Percentiles rank a stretch among this genome's conserved stretches.
Evolutionary conservation across 768 basidiomycete genomes (phyloP).

Genomic region (Panaeolus cyanescens): DNA sequence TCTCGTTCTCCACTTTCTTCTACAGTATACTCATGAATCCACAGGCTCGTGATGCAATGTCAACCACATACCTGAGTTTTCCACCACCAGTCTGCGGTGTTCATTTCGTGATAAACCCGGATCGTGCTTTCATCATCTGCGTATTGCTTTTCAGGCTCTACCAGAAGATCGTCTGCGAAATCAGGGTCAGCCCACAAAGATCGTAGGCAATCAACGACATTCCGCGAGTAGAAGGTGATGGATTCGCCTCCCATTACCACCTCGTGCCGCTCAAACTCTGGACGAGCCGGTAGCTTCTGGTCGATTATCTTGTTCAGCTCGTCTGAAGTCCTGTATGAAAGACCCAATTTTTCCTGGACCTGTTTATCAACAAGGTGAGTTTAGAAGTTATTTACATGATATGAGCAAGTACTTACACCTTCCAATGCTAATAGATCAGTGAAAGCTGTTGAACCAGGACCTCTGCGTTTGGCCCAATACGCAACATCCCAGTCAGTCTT

Average conservation of each 20-base stretch:
- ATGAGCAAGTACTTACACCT: constrained; percentile 28
- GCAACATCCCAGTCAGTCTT: constrained; percentile 41
- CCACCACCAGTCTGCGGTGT: constrained; percentile 58
- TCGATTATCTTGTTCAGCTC: constrained; percentile 30
- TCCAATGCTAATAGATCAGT: constrained; percentile 37
- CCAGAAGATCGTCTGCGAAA: constrained; percentile 26
- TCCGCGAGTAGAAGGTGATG: constrained; percentile 29
- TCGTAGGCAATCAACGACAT: constrained; percentile 35
- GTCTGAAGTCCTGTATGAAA: constrained; percentile 24
- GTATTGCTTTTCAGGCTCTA: constrained; percentile 38
- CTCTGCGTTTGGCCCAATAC: constrained; percentile 38
- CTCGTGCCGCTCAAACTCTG: constrained; percentile 24
- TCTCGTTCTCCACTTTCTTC: constrained; percentile 19
- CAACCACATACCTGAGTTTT: constrained; percentile 36
- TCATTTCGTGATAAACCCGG: constrained; percentile 41
- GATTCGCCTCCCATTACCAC: constrained; percentile 27
- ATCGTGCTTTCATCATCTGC: constrained; percentile 21
- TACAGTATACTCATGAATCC: background rate
- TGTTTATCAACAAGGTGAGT: constrained; percentile 11
- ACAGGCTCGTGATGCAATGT: background rate
- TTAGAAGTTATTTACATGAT: background rate
- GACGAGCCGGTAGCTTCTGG: constrained; percentile 20
- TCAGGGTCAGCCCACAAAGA: constrained; percentile 35
- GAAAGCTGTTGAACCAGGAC: constrained; percentile 37
- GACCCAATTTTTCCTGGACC: constrained; percentile 23